phyloP scores from a whole-genome alignment of 2,329 filamentous ascomycete species.

The Nemania diffusa region DNA sequence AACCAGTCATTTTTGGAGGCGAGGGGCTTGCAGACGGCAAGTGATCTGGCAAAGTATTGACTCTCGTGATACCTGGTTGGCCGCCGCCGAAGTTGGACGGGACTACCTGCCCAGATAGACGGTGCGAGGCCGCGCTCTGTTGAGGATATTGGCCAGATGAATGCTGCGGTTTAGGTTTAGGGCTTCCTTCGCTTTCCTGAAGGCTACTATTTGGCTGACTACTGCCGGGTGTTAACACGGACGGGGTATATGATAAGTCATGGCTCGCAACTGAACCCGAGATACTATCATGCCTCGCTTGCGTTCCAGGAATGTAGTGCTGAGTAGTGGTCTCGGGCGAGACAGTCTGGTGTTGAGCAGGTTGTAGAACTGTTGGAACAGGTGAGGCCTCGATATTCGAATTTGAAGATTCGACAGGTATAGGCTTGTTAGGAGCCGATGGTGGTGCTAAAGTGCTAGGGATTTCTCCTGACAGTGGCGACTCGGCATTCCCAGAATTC shows the following conservation, averaged over 20 bases:
- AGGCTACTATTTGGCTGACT: slow-evolving; percentile 18
- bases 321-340: slow-evolving; percentile 16
- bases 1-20: slow-evolving; percentile 35
- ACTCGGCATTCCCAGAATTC: slow-evolving; percentile 32
- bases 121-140: slow-evolving; percentile 4
- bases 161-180: neutral
- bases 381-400: slow-evolving; percentile 21
- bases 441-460: slow-evolving; percentile 37
- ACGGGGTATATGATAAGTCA: slow-evolving; percentile 31
- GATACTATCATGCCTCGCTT: slow-evolving; percentile 41
- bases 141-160: neutral
- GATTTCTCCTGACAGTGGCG: slow-evolving; percentile 24
- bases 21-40: slow-evolving; percentile 25
- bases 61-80: slow-evolving; percentile 34
- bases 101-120: slow-evolving; percentile 1
- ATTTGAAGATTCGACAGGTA: slow-evolving; percentile 8
- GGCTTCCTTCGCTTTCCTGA: slow-evolving; percentile 9
- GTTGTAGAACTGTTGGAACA: slow-evolving; percentile 35
- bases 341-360: slow-evolving; percentile 26
- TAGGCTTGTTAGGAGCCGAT: slow-evolving; percentile 32
- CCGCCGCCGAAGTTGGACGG: slow-evolving; percentile 14
- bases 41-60: slow-evolving; percentile 38
- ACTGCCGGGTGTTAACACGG: slow-evolving; percentile 38
- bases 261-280: slow-evolving; percentile 15
- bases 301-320: slow-evolving; percentile 34